Percentiles rank a stretch among this genome's conserved stretches.
These are phyloP conservation scores for Nitzschia putrida DNA, from an alignment of 108 stramenopile species.

Conservation along the genomic window DNA sequence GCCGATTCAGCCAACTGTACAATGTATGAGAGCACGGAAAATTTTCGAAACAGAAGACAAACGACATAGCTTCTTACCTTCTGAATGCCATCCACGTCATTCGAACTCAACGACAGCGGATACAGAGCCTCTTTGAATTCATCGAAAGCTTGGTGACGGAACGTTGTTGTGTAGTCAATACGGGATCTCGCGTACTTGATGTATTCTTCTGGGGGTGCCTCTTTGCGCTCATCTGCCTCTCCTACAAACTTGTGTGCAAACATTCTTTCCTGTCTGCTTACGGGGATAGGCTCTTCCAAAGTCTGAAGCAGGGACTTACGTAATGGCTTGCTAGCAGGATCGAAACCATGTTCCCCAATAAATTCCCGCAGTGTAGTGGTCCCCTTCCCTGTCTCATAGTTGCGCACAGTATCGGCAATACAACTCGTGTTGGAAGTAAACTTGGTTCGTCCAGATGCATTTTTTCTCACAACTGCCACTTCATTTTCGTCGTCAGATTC, in stretches of 20 bases:
- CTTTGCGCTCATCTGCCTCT: conserved; percentile 15
- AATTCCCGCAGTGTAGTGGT: conserved; percentile 15
- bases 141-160: conserved; percentile 23
- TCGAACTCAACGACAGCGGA: conserved; percentile 60
- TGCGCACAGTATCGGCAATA: not conserved
- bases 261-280: not conserved
- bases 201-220: conserved; percentile 33
- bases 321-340: conserved; percentile 20
- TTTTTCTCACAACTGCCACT: conserved; percentile 35
- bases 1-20: conserved; percentile 74
- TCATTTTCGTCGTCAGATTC: conserved; percentile 50
- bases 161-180: conserved; percentile 25
- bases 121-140: conserved; percentile 70
- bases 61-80: conserved; percentile 37
- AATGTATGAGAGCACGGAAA: not conserved
- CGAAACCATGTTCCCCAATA: conserved; percentile 32
- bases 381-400: conserved; percentile 1
- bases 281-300: not conserved
- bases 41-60: not conserved
- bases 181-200: conserved; percentile 19
- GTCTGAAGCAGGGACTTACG: conserved; percentile 28
- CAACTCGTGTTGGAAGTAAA: not conserved
- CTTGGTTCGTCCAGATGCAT: conserved; percentile 22
- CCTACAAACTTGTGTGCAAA: conserved; percentile 24
- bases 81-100: conserved; percentile 80